Conservation (phyloP, 176 grass and related monocot genomes). For the Oryza nivara region DNA sequence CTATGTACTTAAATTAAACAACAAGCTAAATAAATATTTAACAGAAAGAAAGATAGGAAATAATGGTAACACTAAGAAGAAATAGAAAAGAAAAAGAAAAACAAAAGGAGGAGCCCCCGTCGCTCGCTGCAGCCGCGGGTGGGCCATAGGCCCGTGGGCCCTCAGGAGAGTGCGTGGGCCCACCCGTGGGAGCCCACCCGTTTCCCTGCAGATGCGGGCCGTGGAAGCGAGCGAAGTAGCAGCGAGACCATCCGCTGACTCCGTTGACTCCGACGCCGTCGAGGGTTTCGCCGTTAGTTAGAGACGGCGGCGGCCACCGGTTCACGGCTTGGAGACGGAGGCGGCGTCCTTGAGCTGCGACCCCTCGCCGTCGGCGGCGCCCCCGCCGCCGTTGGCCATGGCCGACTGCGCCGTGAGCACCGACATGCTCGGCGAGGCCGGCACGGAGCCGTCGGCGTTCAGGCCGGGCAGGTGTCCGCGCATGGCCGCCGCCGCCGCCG, state of each 20-base stretch:
- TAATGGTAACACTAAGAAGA: conserved; percentile 15
- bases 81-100: neutral
- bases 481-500: neutral
- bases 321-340: conserved; percentile 55
- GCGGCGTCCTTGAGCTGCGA: conserved; percentile 50
- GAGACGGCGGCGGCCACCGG: neutral
- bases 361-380: conserved; percentile 23
- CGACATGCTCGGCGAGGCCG: conserved; percentile 58
- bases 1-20: conserved; percentile 50
- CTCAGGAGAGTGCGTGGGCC: neutral
- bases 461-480: conserved; percentile 18
- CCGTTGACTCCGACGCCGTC: conserved; percentile 31
- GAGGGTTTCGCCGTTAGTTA: conserved; percentile 16
- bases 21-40: conserved; percentile 18
- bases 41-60: conserved; percentile 17
- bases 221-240: neutral
- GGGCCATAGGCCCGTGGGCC: conserved; percentile 11
- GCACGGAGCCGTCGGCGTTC: conserved; percentile 31
- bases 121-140: conserved; percentile 13
- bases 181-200: conserved; percentile 11
- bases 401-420: conserved; percentile 56
- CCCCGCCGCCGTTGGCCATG: conserved; percentile 45
- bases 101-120: neutral
- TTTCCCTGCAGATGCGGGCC: neutral
- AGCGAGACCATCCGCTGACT: neutral